Evolutionary conservation across 306 rosid species (phyloP), one percentile per base, ranked within the genome.

Genomic region (Crotalaria pallida): DNA sequence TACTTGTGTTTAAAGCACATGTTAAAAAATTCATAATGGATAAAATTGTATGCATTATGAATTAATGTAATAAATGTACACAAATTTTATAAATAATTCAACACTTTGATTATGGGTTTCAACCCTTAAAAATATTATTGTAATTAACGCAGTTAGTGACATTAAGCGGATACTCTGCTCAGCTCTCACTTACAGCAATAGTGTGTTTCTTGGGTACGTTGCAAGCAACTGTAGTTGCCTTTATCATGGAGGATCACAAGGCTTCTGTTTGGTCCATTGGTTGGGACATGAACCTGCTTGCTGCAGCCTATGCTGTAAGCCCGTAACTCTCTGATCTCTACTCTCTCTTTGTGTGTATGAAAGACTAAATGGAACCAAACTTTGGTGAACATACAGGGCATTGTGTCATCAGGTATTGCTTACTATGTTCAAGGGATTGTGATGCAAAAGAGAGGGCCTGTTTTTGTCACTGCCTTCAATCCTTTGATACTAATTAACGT

Each of bases 401-500:
- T 91, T 71, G 84, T 91, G 24, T 65, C 92, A 34, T 83, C 97
- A 6, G 80, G 92, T 55, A 58, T 91, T 22, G 82, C 88, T 7
- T 80, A 78, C 73, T 80, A 77, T 78, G 96, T 90, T 67, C 98
- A 94, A 85, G 98, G 98, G 40, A 64, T 88, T 19, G 94, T 94
- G 10, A 87, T 85, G 89, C 75, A 86, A 79, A 86, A 84, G 61
- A 85, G 84, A 76, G 97, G 98, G 5, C 98, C 97, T 1, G 97
- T 94, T 45, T 94, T 94, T n/a, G 96, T 80, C 6, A 90, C 98
- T 3, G 93, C 98, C 62, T 94, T 94, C 63, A 90, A 95, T 77
- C 98, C 98, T 70, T 74, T 94, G 53, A 88, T 89, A 89, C 86
- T 90, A 96, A 87, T 94, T 78, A 87, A 88, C 22, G 96, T 88